These are phyloP conservation scores for Suzukiozyma palmioleophila DNA, from an alignment of 1,139 yeast species.

Conservation along the genomic window DNA sequence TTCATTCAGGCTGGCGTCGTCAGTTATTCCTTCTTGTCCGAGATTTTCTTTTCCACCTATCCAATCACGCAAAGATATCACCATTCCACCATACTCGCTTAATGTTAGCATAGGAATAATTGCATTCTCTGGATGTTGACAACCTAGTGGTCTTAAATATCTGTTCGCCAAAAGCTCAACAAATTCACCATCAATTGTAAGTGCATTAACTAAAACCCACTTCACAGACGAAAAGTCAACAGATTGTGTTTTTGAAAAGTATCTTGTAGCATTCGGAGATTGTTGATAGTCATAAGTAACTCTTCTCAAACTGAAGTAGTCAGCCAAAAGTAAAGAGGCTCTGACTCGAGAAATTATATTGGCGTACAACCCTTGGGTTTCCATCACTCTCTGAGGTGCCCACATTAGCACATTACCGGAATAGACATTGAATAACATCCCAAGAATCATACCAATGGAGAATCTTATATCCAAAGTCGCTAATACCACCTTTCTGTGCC, in stretches of 20 bases:
- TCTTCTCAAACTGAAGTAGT: conserved; percentile 84
- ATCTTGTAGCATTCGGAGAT: conserved; percentile 80
- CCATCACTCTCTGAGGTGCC: conserved; percentile 74
- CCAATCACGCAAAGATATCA: conserved; percentile 90
- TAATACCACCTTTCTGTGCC: conserved; percentile 40
- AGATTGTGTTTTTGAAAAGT: conserved; percentile 68
- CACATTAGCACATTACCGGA: conserved; percentile 81
- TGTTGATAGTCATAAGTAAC: conserved; percentile 92
- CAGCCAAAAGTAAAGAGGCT: conserved; percentile 75
- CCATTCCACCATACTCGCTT: conserved; percentile 95
- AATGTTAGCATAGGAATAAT: conserved; percentile 87
- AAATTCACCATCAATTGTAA: conserved; percentile 93
- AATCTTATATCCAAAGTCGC: conserved; percentile 84
- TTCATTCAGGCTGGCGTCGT: conserved; percentile 36
- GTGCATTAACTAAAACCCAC: conserved; percentile 88
- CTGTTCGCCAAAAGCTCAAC: conserved; percentile 87
- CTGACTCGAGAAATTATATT: conserved; percentile 65
- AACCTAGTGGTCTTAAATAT: conserved; percentile 88
- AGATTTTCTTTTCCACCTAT: conserved; percentile 58
- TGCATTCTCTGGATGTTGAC: conserved; percentile 68
- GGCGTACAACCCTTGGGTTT: conserved; percentile 85
- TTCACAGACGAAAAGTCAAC: conserved; percentile 78
- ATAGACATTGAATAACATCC: conserved; percentile 75
- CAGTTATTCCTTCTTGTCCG: conserved; percentile 38
- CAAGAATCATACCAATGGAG: conserved; percentile 82